Evolutionary conservation across 306 rosid genomes (phyloP), one percentile per base, ranked within the genome.

Genomic region (Senna tora): DNA sequence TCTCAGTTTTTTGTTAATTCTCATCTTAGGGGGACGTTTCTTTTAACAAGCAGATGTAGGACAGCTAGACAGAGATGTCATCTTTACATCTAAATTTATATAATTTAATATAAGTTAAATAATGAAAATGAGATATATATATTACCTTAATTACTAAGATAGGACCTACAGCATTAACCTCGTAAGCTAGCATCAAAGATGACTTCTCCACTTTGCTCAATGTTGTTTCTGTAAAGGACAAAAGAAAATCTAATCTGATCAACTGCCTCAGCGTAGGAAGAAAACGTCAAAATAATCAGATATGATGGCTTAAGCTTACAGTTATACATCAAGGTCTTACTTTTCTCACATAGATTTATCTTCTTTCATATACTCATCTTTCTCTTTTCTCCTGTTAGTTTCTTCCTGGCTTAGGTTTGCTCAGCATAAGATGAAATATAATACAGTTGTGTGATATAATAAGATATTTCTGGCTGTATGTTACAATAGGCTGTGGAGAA

Each of bases 121-220:
- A 32, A 57, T 17, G 6, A 59, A 80, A 60, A 53, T n/a, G 45
- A 34, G 30, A 72, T 69, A 14, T 66, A 14, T 66, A 36, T 57
- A 52, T 75, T 84, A 93, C 98, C 98, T 93, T 93, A 81, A 89
- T 87, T 79, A 91, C 97, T 66, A 93, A 77, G 73, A 89, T 77
- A 52, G 98, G 98, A 79, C 98, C 98, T 4, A 87, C 92, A 2
- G 98, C 94, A 77, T 93, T 93, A 74, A 91, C 84, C 83, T 91
- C 98, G 32, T 89, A 93, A 7, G 98, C 81, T 71, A 82, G 87
- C 81, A 91, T 77, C 81, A 93, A 81, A 57, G 96, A 86, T 41
- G 97, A 86, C 76, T 86, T 93, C 82, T 93, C 88, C 74, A 91
- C 87, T 77, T 91, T 91, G 86, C 71, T 84, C 87, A 93, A 45